A percentile compares a stretch with the other conserved stretches of the same genome.
These are phyloP conservation scores for Porodaedalea pini DNA, from an alignment of 1,284 basidiomycete species.

Conservation along the genomic window DNA sequence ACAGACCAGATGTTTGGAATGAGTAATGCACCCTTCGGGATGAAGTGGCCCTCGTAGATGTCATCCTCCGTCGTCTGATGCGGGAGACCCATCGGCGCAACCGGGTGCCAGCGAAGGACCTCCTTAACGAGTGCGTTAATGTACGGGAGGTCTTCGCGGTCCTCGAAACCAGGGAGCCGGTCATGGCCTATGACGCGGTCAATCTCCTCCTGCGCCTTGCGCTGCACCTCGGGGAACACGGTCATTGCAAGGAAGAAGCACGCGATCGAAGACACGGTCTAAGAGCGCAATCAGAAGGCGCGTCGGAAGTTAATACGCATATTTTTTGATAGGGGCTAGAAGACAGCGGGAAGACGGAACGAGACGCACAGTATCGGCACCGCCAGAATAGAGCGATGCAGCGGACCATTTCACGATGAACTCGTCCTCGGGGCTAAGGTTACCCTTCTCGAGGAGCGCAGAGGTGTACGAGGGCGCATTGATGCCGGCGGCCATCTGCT, in stretches of 20 bases:
- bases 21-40: conserved; percentile 22
- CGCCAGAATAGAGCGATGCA: conserved; percentile 35
- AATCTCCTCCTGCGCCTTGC: conserved; percentile 28
- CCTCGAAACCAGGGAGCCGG: conserved; percentile 28
- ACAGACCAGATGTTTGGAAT: conserved; percentile 18
- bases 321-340: too few relatives aligned
- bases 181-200: conserved; percentile 26
- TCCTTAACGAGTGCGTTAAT: conserved; percentile 30
- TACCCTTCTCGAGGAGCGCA: conserved; percentile 32
- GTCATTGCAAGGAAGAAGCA: conserved; percentile 31
- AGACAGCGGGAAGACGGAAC: neutral
- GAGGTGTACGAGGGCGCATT: conserved; percentile 38
- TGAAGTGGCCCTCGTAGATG: conserved; percentile 20
- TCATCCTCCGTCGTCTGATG: conserved; percentile 21
- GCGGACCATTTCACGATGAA: conserved; percentile 37
- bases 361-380: conserved; percentile 25
- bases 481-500: conserved; percentile 40
- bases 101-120: conserved; percentile 29
- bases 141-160: conserved; percentile 28
- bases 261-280: conserved; percentile 20
- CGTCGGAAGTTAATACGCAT: neutral
- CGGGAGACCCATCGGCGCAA: conserved; percentile 26
- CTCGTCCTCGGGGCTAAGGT: conserved; percentile 30
- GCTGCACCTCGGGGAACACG: conserved; percentile 26
- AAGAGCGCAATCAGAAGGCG: neutral